Conservation (phyloP, 1,139 yeast genomes). For the Hyphopichia pseudoburtonii region DNA sequence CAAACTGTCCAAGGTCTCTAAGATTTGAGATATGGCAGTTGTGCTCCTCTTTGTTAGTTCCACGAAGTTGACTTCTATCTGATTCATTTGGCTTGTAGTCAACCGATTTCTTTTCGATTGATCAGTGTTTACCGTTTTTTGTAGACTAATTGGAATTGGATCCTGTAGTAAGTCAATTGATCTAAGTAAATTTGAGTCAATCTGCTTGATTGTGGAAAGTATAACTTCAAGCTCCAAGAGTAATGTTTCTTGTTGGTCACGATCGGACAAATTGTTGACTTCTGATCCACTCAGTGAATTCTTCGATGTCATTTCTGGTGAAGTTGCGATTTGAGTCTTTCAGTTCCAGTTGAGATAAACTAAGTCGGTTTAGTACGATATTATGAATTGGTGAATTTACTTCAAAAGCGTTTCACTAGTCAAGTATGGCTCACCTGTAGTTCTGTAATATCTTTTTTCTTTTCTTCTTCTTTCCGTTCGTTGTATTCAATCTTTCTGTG, state of each 20-base stretch:
- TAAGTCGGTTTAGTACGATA: too few relatives aligned
- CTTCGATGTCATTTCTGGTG: too few relatives aligned
- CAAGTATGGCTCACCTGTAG: too few relatives aligned
- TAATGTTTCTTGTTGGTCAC: conserved; percentile 26
- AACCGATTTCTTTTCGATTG: not conserved
- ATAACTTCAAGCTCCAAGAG: conserved; percentile 35
- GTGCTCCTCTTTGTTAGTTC: conserved; percentile 16
- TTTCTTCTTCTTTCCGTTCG: too few relatives aligned
- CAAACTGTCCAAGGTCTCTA: conserved; percentile 12
- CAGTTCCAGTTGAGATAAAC: too few relatives aligned
- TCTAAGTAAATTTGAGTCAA: conserved; percentile 27
- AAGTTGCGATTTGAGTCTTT: too few relatives aligned
- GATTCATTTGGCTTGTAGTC: conserved; percentile 4
- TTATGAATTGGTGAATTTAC: too few relatives aligned
- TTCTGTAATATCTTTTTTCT: too few relatives aligned
- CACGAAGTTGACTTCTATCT: conserved; percentile 9
- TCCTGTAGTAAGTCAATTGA: conserved; percentile 21
- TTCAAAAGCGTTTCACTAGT: too few relatives aligned
- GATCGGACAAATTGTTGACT: too few relatives aligned
- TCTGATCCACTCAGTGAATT: too few relatives aligned
- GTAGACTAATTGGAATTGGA: conserved; percentile 2
- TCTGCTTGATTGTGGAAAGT: conserved; percentile 28
- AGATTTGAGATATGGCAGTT: conserved; percentile 13
- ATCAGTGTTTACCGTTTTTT: not conserved
- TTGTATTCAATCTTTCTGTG: too few relatives aligned